Conservation (phyloP, 176 grass and related monocot genomes). For the Elaeis guineensis region DNA sequence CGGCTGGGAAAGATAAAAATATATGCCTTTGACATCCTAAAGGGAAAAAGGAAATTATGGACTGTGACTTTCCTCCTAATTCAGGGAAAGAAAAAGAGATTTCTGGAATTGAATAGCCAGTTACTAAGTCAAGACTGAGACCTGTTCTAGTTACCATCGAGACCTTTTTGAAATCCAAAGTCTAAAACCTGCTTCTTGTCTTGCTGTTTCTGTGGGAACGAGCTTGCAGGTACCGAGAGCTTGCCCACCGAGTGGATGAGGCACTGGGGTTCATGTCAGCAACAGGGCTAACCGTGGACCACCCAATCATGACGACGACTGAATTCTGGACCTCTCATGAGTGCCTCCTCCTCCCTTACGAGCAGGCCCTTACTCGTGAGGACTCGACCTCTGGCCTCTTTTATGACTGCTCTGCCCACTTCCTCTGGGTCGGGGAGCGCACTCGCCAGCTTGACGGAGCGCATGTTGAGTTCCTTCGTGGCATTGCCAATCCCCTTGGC, state of each 20-base stretch:
- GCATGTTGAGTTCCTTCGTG: conserved; percentile 16
- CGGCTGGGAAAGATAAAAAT: no score
- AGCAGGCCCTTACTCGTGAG: conserved; percentile 13
- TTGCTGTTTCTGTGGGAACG: no score
- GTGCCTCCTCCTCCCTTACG: conserved; percentile 18
- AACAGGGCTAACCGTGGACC: conserved; percentile 2
- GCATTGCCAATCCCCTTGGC: conserved; percentile 11
- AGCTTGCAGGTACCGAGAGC: conserved; percentile 6
- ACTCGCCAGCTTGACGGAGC: conserved; percentile 14
- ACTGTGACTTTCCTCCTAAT: no score
- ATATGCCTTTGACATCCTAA: no score
- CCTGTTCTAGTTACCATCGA: no score
- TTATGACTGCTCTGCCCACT: conserved; percentile 20
- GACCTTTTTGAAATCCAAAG: no score
- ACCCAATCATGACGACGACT: conserved; percentile 9
- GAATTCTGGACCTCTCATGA: conserved; percentile 19
- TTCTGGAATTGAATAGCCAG: no score
- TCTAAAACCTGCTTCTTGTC: no score
- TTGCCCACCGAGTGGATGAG: conserved; percentile 18
- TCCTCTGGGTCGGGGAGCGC: conserved; percentile 16
- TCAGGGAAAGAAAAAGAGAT: no score
- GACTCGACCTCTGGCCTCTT: conserved; percentile 12
- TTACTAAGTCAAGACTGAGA: no score
- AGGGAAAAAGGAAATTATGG: no score
- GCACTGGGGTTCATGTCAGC: conserved; percentile 15